Evolutionary conservation across 306 rosid species (phyloP).

Genomic region (Dicorynia guianensis): DNA sequence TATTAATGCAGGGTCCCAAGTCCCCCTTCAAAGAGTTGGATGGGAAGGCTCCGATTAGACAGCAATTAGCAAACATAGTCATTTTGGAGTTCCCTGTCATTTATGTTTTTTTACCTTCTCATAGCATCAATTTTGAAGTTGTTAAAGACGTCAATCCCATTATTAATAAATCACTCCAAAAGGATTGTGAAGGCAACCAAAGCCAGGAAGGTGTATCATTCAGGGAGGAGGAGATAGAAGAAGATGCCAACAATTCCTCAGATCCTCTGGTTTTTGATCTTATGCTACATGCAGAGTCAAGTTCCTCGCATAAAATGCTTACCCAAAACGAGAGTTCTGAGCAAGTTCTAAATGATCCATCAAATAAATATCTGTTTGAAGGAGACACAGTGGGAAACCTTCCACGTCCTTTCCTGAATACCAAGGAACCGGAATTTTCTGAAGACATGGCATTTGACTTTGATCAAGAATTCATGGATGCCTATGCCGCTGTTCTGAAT

Average conservation of each 20-base stretch:
- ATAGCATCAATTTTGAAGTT: constrained; percentile 65
- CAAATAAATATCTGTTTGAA: constrained; percentile 45
- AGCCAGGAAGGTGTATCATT: constrained; percentile 58
- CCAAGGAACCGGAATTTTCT: constrained; percentile 40
- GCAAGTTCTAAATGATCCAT: constrained; percentile 37
- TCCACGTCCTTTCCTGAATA: constrained; percentile 38
- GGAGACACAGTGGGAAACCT: constrained; percentile 45
- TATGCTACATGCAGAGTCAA: constrained; percentile 53
- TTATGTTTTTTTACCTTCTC: constrained; percentile 74
- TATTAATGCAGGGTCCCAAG: constrained; percentile 61
- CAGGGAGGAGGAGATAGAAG: constrained; percentile 80
- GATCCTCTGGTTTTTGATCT: constrained; percentile 65
- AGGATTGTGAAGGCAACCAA: constrained; percentile 43
- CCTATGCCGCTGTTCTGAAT: constrained; percentile 61
- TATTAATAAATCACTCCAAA: constrained; percentile 46
- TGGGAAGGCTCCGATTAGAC: constrained; percentile 69
- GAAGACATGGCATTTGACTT: constrained; percentile 58
- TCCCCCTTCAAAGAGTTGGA: constrained; percentile 78
- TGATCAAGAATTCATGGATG: constrained; percentile 68
- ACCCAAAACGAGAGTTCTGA: constrained; percentile 38
- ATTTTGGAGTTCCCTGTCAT: constrained; percentile 89
- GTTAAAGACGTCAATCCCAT: constrained; percentile 48
- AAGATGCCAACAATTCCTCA: constrained; percentile 51
- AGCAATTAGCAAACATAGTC: constrained; percentile 63
- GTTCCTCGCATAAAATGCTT: constrained; percentile 41